A percentile compares a stretch with the other conserved stretches of the same genome.
phyloP scores from a whole-genome alignment of 768 basidiomycete species.

The Termitomyces sp. region DNA sequence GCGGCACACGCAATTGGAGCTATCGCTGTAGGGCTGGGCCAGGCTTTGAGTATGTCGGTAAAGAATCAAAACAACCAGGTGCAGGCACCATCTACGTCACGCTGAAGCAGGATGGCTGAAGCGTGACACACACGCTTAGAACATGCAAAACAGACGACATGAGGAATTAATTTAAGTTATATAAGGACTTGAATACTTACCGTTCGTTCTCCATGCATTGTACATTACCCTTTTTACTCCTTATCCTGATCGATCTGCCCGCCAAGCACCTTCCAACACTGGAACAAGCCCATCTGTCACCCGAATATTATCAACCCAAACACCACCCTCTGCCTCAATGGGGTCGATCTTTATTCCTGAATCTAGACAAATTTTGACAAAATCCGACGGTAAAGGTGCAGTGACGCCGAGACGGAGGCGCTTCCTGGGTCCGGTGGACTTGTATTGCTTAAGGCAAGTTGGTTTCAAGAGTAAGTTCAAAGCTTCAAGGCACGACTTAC shows the following conservation, averaged over 20 bases:
- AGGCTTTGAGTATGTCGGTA: conserved; percentile 31
- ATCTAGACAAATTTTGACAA: conserved; percentile 42
- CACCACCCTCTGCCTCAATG: conserved; percentile 34
- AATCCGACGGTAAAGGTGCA: conserved; percentile 55
- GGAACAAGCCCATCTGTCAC: conserved; percentile 26
- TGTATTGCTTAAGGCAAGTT: conserved; percentile 39
- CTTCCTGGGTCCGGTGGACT: conserved; percentile 34
- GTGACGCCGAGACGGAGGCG: conserved; percentile 46
- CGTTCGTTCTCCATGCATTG: conserved; percentile 2
- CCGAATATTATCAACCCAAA: conserved; percentile 38
- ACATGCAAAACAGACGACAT: neutral
- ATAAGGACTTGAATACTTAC: neutral
- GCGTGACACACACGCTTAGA: neutral
- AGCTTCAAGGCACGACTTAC: conserved; percentile 28
- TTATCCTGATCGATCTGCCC: conserved; percentile 1
- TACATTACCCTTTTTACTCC: neutral
- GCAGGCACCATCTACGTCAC: conserved; percentile 12
- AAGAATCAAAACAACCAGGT: conserved; percentile 15
- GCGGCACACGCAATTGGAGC: conserved; percentile 77
- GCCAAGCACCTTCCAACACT: conserved; percentile 32
- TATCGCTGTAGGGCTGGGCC: conserved; percentile 69
- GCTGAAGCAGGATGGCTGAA: neutral
- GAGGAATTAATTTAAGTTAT: neutral
- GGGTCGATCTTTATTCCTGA: conserved; percentile 34
- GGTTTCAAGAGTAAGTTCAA: neutral